Base-by-base conservation (phyloP, 2,329 filamentous ascomycete genomes). In the Aspergillus ochraceus region DNA sequence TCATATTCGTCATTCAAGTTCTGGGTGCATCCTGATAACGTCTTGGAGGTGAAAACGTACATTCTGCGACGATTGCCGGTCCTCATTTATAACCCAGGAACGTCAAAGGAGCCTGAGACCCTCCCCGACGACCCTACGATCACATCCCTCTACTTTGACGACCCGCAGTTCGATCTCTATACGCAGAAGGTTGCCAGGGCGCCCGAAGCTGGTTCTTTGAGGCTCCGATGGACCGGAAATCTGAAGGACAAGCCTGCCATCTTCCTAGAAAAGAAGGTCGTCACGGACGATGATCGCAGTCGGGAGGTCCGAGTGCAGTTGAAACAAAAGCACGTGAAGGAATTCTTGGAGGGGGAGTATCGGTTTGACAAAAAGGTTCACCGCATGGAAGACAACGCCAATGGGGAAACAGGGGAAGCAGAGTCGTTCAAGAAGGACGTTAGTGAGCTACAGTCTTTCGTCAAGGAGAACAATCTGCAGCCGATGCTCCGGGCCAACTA, bases 61-160 rank as follows among this genome's bases (percentile, higher is more conserved):
- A 96, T 99, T 62, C 85, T 98, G 32, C 91, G 95, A 63, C 91
- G 91, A 59, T 84, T 99, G 22, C 95, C 95, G 1, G 88, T 96
- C 30, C 87, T 99, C 17, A 89, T 99, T 22, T 99, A 97, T 78
- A 97, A 95, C 73, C 89, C 95, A 50, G 89, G 93, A 67, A 70
- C 90, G 1, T 88, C 91, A 32, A 96, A 94, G 77, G 85, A 95
- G 67, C 85, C 90, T 49, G 92, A 97, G 69, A 87, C 87, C 50
- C 87, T 85, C 61, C 86, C 92, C 65, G 81, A 83, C 51, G 94
- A 98, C 70, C 95, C 95, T 6, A 90, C 91, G 54, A 90, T 98
- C 66, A 98, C 93, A 17, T 97, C 94, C 26, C 86, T 99, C 45
- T 99, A 99, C 79, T 97, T 98, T 71, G 95, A 99, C 76, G 96